Base-by-base conservation (phyloP, 2,329 filamentous ascomycete species). In the Pyricularia pennisetigena region DNA sequence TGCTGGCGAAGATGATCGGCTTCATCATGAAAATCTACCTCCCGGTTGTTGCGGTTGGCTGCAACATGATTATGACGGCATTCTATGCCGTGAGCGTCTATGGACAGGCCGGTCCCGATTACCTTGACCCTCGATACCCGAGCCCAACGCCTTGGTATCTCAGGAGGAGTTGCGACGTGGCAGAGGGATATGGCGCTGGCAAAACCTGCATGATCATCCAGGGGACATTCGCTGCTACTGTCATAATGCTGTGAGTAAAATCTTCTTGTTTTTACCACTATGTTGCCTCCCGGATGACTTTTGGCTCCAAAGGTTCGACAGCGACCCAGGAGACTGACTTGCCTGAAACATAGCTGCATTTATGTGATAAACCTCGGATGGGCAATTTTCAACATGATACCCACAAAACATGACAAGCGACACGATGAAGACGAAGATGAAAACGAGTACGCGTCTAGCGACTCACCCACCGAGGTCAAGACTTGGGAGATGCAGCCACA, bases 101-200 rank as follows among this genome's bases (percentile, higher is more conserved):
- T 76, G 88, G 89, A 65, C 91, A 94, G 77, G 87, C 90, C 68
- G 88, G 89, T 12, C 88, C 90, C 32, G 91, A 94, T 78, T 86
- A 89, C 74, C 86, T 85, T 71, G 91, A 94, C 76, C 78, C 85
- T 6, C 76, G 81, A 62, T 84, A 88, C 73, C 85, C 84, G 5
- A 88, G 88, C 73, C 81, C 82, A 29, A 82, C 86, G 29, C 85
- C 90, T 7, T 94, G 91, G 91, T 94, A 93, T 76, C 86, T 94
- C 72, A 84, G 85, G 68, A 87, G 90, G 76, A 86, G 85, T 70
- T 94, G 91, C 79, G 81, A 78, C 67, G 82, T 89, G 54, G 88
- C 88, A 2, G 80, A 80, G 67, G 80, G 83, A 5, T 82, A 82
- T 70, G 78, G 78, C 66, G 83, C 85, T 30, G 81, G 85, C 65